Conservation (phyloP, 352 stramenopile genomes). For the Pythium inflatum region DNA sequence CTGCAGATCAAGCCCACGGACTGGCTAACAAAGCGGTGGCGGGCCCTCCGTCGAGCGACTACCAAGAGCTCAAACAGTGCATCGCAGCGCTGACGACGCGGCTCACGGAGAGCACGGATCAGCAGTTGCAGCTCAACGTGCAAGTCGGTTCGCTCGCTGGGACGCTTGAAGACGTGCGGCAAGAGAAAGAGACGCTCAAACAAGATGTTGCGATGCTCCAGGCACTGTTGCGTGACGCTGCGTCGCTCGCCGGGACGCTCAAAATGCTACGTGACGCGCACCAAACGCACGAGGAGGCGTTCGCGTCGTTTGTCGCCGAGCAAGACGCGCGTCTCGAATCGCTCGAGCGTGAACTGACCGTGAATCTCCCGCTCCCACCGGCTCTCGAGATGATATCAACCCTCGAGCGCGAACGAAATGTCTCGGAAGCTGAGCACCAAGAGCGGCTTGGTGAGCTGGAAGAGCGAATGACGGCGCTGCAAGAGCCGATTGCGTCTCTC, state of each 20-base stretch:
- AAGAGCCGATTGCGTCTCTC: too few species aligned
- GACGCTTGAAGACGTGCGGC: not conserved
- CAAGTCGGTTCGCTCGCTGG: not conserved
- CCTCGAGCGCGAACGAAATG: not conserved
- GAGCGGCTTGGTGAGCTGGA: too few species aligned
- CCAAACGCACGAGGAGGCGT: slow-evolving; percentile 10
- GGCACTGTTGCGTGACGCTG: slow-evolving; percentile 7
- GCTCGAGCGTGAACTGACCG: not conserved
- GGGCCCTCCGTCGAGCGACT: not conserved
- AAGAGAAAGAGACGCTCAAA: not conserved
- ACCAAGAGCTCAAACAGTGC: not conserved
- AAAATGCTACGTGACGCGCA: not conserved
- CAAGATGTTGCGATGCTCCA: slow-evolving; percentile 6
- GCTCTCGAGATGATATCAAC: not conserved
- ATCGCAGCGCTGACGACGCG: not conserved
- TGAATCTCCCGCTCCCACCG: not conserved
- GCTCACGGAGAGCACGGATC: not conserved
- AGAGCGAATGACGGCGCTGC: too few species aligned
- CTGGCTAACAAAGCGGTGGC: not conserved
- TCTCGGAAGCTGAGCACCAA: too few species aligned
- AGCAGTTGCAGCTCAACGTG: not conserved
- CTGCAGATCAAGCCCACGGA: too few species aligned
- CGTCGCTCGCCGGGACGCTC: slow-evolving; percentile 16
- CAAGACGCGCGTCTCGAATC: not conserved
- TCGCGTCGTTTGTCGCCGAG: not conserved